Evolutionary conservation across 1,139 yeast genomes (phyloP), one percentile per base, ranked within the genome.

Genomic region (Diutina pseudorugosa): DNA sequence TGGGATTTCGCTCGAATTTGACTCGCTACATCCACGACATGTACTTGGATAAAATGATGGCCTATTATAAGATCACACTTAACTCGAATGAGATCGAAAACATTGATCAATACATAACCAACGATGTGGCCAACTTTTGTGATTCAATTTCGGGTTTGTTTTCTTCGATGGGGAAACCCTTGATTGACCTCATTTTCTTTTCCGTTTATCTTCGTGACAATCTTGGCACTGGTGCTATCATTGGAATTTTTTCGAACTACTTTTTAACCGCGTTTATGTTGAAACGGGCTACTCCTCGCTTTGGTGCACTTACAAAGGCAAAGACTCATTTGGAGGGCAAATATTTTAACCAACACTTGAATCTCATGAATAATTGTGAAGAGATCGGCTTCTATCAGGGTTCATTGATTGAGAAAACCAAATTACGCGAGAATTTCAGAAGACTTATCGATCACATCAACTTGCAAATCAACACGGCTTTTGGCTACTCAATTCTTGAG

Each of bases 301-400:
- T 91, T 65, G 96, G 95, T n/a, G 79, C 78, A 60, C 70, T 90
- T 54, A 79, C 91, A 19, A 80, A 93, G 45, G 71, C 73, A 50
- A 85, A 82, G 65, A 86, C 95, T 4, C 80, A 79, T 51, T 77
- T 91, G 41, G 97, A 91, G 67, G 96, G 97, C 54, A 85, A 85
- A 55, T 91, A 88, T 65, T 86, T 91, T 63, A 90, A 87, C 60
- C 87, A 88, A 57, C 95, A 91, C 62, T 73, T 90, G 60, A 86
- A 88, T 62, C 75, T 91, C 63, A 89, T 89, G 63, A 84, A 87
- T 54, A 91, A 91, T 62, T 85, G 91, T 60, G 97, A 91, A 68
- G 97, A 91, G 65, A 89, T 91, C 61, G 95, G 96, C 0, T 91
- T 91, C 64, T 91, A 90, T 64, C 91, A 90, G 63, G 98, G 98